phyloP scores from a whole-genome alignment of 139 green algal species.

The Tetradesmus lagerheimii region DNA sequence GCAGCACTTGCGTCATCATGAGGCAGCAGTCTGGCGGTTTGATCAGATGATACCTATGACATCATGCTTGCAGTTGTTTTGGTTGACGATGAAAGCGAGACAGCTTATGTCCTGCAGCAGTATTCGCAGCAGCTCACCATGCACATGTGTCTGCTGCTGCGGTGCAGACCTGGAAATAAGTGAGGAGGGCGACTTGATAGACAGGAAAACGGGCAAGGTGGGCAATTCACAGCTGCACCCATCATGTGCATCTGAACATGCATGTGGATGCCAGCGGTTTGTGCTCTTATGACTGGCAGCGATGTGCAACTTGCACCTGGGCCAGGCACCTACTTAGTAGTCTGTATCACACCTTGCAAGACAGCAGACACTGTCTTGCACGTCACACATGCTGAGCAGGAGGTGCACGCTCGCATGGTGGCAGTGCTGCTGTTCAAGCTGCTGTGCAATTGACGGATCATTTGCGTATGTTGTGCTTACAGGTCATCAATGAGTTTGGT shows the following conservation, averaged over 20 bases:
- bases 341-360: too few relatives aligned
- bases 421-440: background rate
- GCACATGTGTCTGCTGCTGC: background rate
- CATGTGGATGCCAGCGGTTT: too few relatives aligned
- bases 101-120: constrained; percentile 24
- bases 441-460: background rate
- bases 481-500: constrained; percentile 77
- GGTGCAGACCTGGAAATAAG: constrained; percentile 51
- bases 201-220: constrained; percentile 53
- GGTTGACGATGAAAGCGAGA: background rate
- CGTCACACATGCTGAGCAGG: too few relatives aligned
- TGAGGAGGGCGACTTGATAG: constrained; percentile 57
- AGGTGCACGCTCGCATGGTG: background rate
- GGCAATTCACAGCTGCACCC: too few relatives aligned
- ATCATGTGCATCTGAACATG: too few relatives aligned
- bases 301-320: too few relatives aligned
- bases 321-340: too few relatives aligned
- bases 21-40: background rate
- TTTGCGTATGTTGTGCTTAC: background rate
- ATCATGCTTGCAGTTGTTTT: background rate
- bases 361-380: too few relatives aligned
- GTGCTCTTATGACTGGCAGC: too few relatives aligned
- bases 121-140: background rate
- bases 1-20: background rate
- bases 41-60: background rate